Conservation (phyloP, 2,329 filamentous ascomycete genomes). For the Zasmidium cellare region DNA sequence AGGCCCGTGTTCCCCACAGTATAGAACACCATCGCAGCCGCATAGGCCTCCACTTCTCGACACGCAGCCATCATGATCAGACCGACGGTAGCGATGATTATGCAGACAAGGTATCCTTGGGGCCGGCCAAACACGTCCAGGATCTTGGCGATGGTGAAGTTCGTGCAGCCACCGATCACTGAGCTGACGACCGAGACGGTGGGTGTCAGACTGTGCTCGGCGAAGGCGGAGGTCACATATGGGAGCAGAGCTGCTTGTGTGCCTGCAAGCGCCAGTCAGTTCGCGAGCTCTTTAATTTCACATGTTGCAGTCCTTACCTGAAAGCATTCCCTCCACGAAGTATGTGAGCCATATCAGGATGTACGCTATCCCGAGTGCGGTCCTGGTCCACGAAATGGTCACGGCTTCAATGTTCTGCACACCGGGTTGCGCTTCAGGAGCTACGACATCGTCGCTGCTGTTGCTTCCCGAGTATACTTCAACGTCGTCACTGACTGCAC, state of each 20-base stretch:
- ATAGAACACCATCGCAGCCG: conserved; percentile 33
- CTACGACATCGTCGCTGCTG: background rate
- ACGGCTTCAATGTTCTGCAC: conserved; percentile 3
- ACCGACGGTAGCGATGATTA: conserved; percentile 24
- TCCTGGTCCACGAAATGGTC: background rate
- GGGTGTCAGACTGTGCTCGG: background rate
- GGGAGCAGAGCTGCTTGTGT: background rate
- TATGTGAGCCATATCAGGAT: conserved; percentile 3
- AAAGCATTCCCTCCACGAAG: conserved; percentile 1
- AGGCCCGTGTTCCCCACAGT: conserved; percentile 14
- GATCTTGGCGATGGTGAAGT: conserved; percentile 34
- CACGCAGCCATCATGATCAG: conserved; percentile 33
- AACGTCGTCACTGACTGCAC: background rate
- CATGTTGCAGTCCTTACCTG: background rate
- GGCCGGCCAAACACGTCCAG: conserved; percentile 44
- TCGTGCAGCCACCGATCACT: background rate
- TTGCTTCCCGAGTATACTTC: background rate
- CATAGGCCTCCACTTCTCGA: conserved; percentile 28
- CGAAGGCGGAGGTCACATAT: background rate
- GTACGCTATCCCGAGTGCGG: background rate
- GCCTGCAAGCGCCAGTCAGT: background rate
- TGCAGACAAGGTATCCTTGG: conserved; percentile 40
- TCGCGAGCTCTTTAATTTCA: background rate
- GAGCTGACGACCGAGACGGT: background rate
- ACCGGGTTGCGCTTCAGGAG: conserved; percentile 2